Evolutionary conservation across 169 alveolate species (phyloP), one percentile per base, ranked within the genome.

Genomic region (Plasmodium billcollinsi): DNA sequence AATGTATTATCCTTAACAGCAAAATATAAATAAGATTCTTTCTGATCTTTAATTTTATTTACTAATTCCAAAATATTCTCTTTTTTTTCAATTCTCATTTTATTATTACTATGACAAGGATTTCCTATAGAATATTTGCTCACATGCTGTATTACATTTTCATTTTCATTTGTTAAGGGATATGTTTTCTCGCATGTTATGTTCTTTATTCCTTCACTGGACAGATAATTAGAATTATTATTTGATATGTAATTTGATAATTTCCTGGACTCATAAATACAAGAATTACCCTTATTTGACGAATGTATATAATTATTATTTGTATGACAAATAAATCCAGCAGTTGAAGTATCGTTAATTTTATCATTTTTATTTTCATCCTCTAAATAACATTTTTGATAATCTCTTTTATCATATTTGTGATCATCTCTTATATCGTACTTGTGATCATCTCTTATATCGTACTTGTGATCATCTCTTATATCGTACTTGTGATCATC

Each of bases 21-120:
- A 29, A 80, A 80, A 29, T 80, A 80, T 20, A 80, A 62, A 50
- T 80, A 80, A 9, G 90, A 80, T 49, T 80, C 90, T 50, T 80
- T 80, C 39, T 80, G 90, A 29, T 80, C 90, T 3, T 24, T 80
- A 29, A 80, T 67, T 66, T 62, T 80, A 11, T 67, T 67, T 11
- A 69, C 83, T 24, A 80, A 29, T 0, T 29, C 63, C 26, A 49
- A 14, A 0, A 80, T 24, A 52, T 80, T 61, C 26, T 33, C 75
- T 39, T 74, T 47, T 4, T n/a, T 43, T 50, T 52, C 73, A 14
- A 15, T 4, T 39, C 9, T 39, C 11, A 39, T 39, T 39, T 39
- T 39, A 39, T 39, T 39, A 39, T 39, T 39, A 39, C 47, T 39
- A 39, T 39, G 47, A 39, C 5, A 39, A 39, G 2, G 0, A 2